A percentile compares a stretch with the other conserved stretches of the same genome.
phyloP scores from a whole-genome alignment of 257 asterid genomes.

The Gardenia jasminoides region DNA sequence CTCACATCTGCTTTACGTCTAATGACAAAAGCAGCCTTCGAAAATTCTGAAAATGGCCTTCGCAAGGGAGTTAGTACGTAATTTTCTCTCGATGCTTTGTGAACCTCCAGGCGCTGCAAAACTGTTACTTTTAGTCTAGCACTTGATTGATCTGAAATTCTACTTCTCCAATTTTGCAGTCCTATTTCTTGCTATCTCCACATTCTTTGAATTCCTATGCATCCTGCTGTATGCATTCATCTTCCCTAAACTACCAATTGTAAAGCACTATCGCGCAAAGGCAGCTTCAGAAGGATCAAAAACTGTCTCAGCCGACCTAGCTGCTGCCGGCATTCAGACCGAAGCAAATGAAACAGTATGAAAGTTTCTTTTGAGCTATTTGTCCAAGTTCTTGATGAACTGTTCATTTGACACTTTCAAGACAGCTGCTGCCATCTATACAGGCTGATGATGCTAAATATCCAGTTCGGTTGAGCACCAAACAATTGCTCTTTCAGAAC shows the following conservation, averaged over 20 bases:
- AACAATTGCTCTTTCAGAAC: constrained; percentile 48
- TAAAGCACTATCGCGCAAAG: constrained; percentile 41
- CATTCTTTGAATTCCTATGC: constrained; percentile 32
- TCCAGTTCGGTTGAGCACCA: constrained; percentile 50
- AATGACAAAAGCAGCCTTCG: constrained; percentile 74
- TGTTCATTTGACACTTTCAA: neutral
- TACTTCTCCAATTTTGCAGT: constrained; percentile 25
- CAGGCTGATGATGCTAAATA: constrained; percentile 31
- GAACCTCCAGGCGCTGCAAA: neutral
- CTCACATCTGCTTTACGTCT: constrained; percentile 81
- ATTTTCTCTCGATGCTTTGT: neutral
- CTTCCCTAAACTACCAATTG: constrained; percentile 40
- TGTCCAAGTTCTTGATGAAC: no score
- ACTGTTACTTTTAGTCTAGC: neutral
- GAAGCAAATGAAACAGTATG: constrained; percentile 18
- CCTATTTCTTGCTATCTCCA: constrained; percentile 39
- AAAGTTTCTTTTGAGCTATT: neutral
- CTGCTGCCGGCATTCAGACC: constrained; percentile 61
- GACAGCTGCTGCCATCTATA: neutral
- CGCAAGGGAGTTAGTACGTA: constrained; percentile 78
- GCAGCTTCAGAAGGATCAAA: constrained; percentile 73
- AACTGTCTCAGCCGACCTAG: constrained; percentile 81
- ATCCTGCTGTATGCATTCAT: constrained; percentile 32
- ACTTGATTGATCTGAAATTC: neutral
- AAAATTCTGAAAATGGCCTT: constrained; percentile 57